Base-by-base conservation (phyloP, 2,329 filamentous ascomycete species). In the Aspergillus piperis region DNA sequence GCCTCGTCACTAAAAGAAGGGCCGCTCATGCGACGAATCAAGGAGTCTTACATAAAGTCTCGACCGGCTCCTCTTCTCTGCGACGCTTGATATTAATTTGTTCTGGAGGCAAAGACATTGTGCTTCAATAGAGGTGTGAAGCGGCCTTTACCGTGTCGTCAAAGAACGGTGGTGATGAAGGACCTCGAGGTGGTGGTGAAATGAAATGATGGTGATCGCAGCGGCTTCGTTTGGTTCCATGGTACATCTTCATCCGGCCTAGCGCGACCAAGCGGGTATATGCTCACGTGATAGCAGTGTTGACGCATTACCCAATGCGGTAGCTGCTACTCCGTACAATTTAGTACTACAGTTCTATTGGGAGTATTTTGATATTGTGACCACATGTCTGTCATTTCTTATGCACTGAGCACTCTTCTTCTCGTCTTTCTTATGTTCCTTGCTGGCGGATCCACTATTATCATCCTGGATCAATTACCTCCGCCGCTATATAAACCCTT, bases 71-170 rank as follows among this genome's bases (percentile, higher is more conserved):
- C 57, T 86, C 83, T 58, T 81, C 80, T 58, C 83, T 80, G 64
- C 84, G 82, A 58, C 84, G 79, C 73, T 86, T 86, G 69, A 86
- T 80, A 23, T 78, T 80, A 54, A 83, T 81, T 42, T 81, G 77
- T 57, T 83, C 80, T 42, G 81, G 81, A 48, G 80, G 79, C 41
- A 80, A 67, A 27, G 80, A 59, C 80, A 83, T 83, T 6, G 21
- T 58, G 49, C 21, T 23, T 5, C 27, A 36, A 10, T 27, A 53
- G 21, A 11, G 19, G 3, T 17, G 19, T 15, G 8, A 36, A 47
- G 30, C 23, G 6, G 57, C 6, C 19, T 44, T 19, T 5, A 23
- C 19, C 5, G 41, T 44, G 41, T 23, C 10, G 41, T 23, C 11
- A 21, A 44, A 44, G 41, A 19, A 23, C 19, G 19, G 19, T n/a